Conservation (phyloP, 1,284 basidiomycete genomes). For the Dichomitus squalens region DNA sequence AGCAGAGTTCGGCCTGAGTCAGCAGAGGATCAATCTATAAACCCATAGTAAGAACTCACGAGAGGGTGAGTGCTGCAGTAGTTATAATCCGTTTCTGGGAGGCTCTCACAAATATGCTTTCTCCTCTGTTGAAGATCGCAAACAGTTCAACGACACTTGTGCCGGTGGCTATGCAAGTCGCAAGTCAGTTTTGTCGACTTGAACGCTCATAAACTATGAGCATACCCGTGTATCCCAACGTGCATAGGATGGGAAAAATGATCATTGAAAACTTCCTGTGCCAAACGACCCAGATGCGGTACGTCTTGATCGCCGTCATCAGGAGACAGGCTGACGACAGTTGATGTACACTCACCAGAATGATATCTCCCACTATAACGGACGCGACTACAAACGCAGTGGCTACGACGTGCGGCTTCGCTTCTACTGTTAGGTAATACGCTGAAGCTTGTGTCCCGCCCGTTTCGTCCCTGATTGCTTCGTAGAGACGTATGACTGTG, state of each 20-base stretch:
- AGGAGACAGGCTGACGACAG: too few relatives aligned
- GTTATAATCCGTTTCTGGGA: slow-evolving; percentile 18
- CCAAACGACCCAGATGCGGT: slow-evolving; percentile 25
- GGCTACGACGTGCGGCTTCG: slow-evolving; percentile 11
- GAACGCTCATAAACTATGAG: too few relatives aligned
- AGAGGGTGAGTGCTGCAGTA: slow-evolving; percentile 11
- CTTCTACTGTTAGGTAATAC: slow-evolving; percentile 12
- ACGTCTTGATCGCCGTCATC: slow-evolving; percentile 4
- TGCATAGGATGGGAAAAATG: slow-evolving; percentile 16
- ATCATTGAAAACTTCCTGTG: slow-evolving; percentile 8
- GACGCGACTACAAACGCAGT: slow-evolving; percentile 14
- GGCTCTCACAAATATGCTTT: slow-evolving; percentile 16
- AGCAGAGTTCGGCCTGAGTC: neutral
- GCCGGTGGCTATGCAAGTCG: slow-evolving; percentile 5
- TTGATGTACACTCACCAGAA: slow-evolving; percentile 8
- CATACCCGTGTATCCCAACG: slow-evolving; percentile 9
- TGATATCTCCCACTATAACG: slow-evolving; percentile 18
- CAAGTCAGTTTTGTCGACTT: too few relatives aligned
- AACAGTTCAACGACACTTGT: slow-evolving; percentile 17
- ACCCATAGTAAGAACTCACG: neutral
- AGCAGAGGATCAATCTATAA: neutral
- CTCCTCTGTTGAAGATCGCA: slow-evolving; percentile 5
- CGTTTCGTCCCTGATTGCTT: slow-evolving; percentile 16
- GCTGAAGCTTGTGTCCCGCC: slow-evolving; percentile 6
- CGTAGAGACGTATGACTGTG: slow-evolving; percentile 11